Conservation (phyloP, 2,329 filamentous ascomycete species). For the Ophiosphaerella herpotricha region DNA sequence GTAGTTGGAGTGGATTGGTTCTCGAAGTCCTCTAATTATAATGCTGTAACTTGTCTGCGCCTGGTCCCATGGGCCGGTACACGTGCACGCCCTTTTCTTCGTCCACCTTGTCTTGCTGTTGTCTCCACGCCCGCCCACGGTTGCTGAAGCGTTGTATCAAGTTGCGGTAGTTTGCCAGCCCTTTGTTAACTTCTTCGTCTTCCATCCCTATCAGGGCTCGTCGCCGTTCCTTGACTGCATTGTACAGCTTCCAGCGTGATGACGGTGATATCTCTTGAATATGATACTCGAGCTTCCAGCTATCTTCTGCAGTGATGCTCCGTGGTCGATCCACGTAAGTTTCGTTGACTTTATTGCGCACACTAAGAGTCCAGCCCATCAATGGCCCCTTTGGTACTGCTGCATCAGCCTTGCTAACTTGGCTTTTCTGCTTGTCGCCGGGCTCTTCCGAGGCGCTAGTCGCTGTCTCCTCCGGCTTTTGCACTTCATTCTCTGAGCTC, state of each 20-base stretch:
- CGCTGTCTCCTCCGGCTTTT: background rate
- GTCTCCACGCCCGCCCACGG: conserved; percentile 64
- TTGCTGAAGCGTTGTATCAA: conserved; percentile 54
- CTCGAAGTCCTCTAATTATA: no score
- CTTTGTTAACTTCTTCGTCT: conserved; percentile 48
- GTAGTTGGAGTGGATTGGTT: no score
- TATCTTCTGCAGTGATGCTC: conserved; percentile 50
- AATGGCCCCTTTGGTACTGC: conserved; percentile 47
- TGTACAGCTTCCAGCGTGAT: conserved; percentile 25
- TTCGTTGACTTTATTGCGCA: conserved; percentile 75
- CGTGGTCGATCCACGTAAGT: conserved; percentile 65
- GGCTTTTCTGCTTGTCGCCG: background rate
- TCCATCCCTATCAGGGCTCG: conserved; percentile 45
- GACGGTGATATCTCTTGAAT: conserved; percentile 60
- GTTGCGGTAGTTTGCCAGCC: conserved; percentile 51
- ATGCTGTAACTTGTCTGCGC: conserved; percentile 12
- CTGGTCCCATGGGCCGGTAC: conserved; percentile 38
- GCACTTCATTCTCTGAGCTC: background rate
- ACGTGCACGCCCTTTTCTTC: conserved; percentile 48
- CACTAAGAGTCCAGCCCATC: conserved; percentile 71
- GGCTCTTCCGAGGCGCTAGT: background rate
- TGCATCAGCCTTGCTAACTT: background rate
- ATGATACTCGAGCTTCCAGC: conserved; percentile 80
- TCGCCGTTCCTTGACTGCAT: conserved; percentile 60
- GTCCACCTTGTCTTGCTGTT: conserved; percentile 59